Evolutionary conservation across 768 basidiomycete species (phyloP).

Genomic region (Pisolithus microcarpus): DNA sequence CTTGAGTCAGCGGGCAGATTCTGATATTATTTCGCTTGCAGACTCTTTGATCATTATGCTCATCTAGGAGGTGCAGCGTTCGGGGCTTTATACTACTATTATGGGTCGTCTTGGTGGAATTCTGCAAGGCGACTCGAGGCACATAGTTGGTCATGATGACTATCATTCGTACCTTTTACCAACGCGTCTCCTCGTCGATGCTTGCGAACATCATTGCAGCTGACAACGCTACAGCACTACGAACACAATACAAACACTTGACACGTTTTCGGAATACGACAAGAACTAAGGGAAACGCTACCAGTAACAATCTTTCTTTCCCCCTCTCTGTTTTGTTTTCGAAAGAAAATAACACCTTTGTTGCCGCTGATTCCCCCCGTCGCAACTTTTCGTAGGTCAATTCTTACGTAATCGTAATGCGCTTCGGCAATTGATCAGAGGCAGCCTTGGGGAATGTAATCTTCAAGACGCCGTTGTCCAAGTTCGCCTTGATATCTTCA

Average conservation of each 20-base stretch:
- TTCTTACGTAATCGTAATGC: conserved; percentile 29
- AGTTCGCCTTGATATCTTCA: conserved; percentile 33
- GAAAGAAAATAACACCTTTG: too few relatives aligned
- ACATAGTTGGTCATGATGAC: not conserved
- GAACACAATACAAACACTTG: too few relatives aligned
- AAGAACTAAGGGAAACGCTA: too few relatives aligned
- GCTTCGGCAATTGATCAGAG: conserved; percentile 36
- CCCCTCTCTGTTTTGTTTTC: too few relatives aligned
- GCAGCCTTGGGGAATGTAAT: conserved; percentile 47
- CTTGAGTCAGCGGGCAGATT: not conserved
- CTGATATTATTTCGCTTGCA: not conserved
- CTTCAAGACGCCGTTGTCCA: conserved; percentile 47
- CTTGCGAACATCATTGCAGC: too few relatives aligned
- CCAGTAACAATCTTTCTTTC: too few relatives aligned
- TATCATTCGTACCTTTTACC: too few relatives aligned
- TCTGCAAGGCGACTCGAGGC: conserved; percentile 6
- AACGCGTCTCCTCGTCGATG: not conserved
- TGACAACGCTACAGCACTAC: too few relatives aligned
- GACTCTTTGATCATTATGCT: conserved; percentile 55
- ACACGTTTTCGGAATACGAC: too few relatives aligned
- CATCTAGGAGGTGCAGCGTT: conserved; percentile 87
- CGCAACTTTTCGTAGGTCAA: not conserved
- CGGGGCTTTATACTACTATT: conserved; percentile 64
- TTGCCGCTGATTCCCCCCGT: too few relatives aligned
- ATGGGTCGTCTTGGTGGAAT: conserved; percentile 53